Percentiles rank a stretch among this genome's conserved stretches.
phyloP scores from a whole-genome alignment of 768 basidiomycete species.

The Kwoniella europaea region DNA sequence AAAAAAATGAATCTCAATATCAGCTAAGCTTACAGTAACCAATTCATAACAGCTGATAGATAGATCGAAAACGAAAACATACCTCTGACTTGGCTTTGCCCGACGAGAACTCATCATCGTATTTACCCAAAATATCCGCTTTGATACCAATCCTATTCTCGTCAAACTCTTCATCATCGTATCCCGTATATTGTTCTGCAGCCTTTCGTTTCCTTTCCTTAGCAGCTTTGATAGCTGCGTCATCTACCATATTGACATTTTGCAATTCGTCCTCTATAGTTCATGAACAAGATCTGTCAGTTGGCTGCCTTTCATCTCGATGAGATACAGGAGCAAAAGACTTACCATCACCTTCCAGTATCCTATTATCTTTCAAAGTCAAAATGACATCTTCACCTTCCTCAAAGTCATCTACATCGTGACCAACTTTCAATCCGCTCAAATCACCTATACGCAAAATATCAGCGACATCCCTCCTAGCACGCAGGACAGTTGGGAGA shows the following conservation, averaged over 20 bases:
- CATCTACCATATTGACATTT: conserved; percentile 92
- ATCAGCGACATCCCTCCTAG: background rate
- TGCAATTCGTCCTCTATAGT: conserved; percentile 91
- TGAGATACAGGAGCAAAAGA: background rate
- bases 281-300: too few species aligned
- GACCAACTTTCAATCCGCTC: conserved; percentile 90
- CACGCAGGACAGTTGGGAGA: background rate
- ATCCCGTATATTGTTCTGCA: conserved; percentile 87
- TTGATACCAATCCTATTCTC: conserved; percentile 69
- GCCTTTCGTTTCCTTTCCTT: conserved; percentile 82
- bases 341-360: conserved; percentile 91
- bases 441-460: conserved; percentile 73
- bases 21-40: background rate
- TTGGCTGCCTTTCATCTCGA: too few species aligned
- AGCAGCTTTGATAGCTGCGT: conserved; percentile 62
- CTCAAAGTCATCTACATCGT: conserved; percentile 87
- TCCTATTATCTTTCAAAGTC: conserved; percentile 92
- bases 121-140: conserved; percentile 82
- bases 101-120: conserved; percentile 87
- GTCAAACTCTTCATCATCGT: conserved; percentile 94
- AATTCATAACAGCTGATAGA: too few species aligned
- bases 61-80: background rate
- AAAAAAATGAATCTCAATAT: conserved; percentile 4
- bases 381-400: conserved; percentile 95
- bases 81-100: conserved; percentile 59